These are phyloP conservation scores for Plantago major DNA, from an alignment of 257 asterid species.

Conservation along the genomic window DNA sequence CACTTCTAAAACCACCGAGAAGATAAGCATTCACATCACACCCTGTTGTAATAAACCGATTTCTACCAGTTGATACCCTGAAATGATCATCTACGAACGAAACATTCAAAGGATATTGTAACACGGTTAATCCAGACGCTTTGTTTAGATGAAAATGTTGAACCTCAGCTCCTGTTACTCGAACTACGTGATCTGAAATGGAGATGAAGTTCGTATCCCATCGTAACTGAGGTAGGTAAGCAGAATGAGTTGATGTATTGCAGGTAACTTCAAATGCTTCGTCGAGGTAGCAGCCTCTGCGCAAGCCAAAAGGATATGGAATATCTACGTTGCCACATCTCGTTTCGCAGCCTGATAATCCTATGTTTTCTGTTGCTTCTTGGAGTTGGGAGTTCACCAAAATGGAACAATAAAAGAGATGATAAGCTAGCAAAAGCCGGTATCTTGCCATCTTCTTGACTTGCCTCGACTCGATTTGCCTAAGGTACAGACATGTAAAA, in stretches of 20 bases:
- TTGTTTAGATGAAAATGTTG: not conserved
- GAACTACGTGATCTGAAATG: constrained; percentile 13
- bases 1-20: constrained; percentile 4
- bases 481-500: not conserved
- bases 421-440: constrained; percentile 2
- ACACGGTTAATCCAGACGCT: constrained; percentile 7
- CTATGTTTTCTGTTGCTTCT: constrained; percentile 14
- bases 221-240: not conserved
- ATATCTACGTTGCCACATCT: constrained; percentile 25
- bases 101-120: not conserved
- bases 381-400: not conserved
- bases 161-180: not conserved
- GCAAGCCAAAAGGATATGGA: constrained; percentile 31
- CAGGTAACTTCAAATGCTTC: constrained; percentile 21
- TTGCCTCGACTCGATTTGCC: not conserved
- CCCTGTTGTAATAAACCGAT: constrained; percentile 27
- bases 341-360: constrained; percentile 17
- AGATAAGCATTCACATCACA: constrained; percentile 27
- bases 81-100: not conserved
- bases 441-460: not conserved
- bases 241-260: constrained; percentile 13
- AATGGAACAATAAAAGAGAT: constrained; percentile 4
- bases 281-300: constrained; percentile 25
- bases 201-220: constrained; percentile 15
- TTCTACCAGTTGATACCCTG: constrained; percentile 15